Evolutionary conservation across 1,284 basidiomycete species (phyloP).

Genomic region (Ceraceosorus guamensis): DNA sequence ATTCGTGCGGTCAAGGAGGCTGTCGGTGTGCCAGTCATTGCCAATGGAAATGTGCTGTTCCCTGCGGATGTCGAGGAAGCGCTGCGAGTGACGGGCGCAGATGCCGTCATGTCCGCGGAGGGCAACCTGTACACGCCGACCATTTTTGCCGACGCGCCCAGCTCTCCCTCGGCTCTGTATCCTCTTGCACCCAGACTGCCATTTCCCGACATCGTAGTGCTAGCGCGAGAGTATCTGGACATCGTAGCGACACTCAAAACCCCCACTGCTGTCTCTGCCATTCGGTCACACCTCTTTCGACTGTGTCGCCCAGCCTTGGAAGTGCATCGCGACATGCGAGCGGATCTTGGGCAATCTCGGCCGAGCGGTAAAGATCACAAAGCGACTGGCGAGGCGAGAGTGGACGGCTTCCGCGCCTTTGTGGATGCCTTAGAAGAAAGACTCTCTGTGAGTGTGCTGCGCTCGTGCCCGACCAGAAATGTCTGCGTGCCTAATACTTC

Average conservation of each 20-base stretch:
- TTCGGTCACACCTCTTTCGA: conserved; percentile 91
- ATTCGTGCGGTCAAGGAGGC: conserved; percentile 78
- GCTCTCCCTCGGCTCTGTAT: not conserved
- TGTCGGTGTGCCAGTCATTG: conserved; percentile 85
- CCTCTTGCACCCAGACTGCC: conserved; percentile 23
- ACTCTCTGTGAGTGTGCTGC: too few relatives aligned
- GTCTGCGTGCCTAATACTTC: too few relatives aligned
- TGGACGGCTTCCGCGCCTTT: conserved; percentile 58
- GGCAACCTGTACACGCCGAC: conserved; percentile 90
- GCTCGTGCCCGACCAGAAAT: too few relatives aligned
- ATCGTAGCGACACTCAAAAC: conserved; percentile 71
- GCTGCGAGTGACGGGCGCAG: conserved; percentile 71
- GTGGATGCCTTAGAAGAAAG: conserved; percentile 63
- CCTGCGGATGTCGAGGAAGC: conserved; percentile 71
- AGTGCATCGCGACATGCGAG: conserved; percentile 65
- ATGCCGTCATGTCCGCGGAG: conserved; percentile 92
- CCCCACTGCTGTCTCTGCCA: conserved; percentile 64
- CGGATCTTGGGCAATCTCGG: conserved; percentile 57
- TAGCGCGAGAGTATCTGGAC: conserved; percentile 78
- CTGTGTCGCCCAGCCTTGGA: conserved; percentile 71
- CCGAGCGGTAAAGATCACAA: conserved; percentile 37
- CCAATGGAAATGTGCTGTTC: conserved; percentile 92
- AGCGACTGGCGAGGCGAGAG: conserved; percentile 49
- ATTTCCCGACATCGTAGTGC: conserved; percentile 59
- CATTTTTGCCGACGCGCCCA: conserved; percentile 55